A percentile compares a stretch with the other conserved stretches of the same genome.
Evolutionary conservation across 768 basidiomycete genomes (phyloP).

Genomic region (Mycena maculata): DNA sequence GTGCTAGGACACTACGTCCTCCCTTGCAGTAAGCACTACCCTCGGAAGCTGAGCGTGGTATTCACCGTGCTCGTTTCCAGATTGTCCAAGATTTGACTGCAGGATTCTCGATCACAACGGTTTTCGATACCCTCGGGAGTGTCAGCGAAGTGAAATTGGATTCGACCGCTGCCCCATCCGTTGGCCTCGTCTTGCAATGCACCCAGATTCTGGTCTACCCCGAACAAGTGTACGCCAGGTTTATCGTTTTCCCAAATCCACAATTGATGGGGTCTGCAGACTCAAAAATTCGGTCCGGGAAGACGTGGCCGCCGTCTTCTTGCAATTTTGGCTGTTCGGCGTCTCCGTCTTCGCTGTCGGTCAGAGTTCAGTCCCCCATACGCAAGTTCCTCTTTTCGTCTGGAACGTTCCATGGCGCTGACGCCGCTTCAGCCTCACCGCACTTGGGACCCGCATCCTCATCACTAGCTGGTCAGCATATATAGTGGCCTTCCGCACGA

Average conservation of each 20-base stretch:
- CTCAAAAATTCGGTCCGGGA: slow-evolving; percentile 58
- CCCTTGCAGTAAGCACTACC: background rate
- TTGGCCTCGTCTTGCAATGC: slow-evolving; percentile 53
- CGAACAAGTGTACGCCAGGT: slow-evolving; percentile 52
- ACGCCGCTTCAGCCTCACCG: slow-evolving; percentile 53
- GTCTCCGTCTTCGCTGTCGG: slow-evolving; percentile 63
- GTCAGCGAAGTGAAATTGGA: slow-evolving; percentile 44
- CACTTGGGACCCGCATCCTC: slow-evolving; percentile 58
- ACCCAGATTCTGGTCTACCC: slow-evolving; percentile 58
- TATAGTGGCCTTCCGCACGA: slow-evolving; percentile 58
- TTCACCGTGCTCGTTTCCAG: background rate
- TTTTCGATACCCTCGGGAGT: slow-evolving; percentile 14
- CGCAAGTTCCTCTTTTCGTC: slow-evolving; percentile 49
- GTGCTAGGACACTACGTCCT: slow-evolving; percentile 5
- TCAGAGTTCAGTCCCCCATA: slow-evolving; percentile 65
- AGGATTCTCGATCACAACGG: slow-evolving; percentile 16
- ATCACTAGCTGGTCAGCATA: slow-evolving; percentile 64
- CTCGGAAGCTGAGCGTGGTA: too few species aligned
- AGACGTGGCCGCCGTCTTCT: slow-evolving; percentile 57
- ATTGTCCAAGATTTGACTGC: slow-evolving; percentile 16
- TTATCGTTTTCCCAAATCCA: background rate
- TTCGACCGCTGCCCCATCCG: slow-evolving; percentile 23
- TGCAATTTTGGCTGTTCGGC: slow-evolving; percentile 67
- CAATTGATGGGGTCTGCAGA: slow-evolving; percentile 40
- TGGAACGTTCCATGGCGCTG: background rate